phyloP scores from a whole-genome alignment of 257 asterid genomes.

The Nicotiana paniculata region DNA sequence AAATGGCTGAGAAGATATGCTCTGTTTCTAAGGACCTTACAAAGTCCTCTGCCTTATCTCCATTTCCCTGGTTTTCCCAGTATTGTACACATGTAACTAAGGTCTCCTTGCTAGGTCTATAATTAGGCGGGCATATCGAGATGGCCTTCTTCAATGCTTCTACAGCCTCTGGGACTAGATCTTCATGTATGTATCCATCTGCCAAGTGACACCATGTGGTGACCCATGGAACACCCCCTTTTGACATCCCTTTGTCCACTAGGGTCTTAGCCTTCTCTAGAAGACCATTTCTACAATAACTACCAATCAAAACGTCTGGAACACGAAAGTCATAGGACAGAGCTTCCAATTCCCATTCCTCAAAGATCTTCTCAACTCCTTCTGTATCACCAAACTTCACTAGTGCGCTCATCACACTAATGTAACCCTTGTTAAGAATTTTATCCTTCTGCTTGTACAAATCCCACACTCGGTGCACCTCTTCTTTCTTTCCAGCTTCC shows the following conservation, averaged over 20 bases:
- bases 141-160: slow-evolving; percentile 60
- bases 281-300: slow-evolving; percentile 43
- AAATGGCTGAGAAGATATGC: slow-evolving; percentile 14
- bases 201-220: slow-evolving; percentile 59
- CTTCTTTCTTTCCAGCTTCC: slow-evolving; percentile 47
- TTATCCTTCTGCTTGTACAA: slow-evolving; percentile 26
- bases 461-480: slow-evolving; percentile 41
- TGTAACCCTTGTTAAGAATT: slow-evolving; percentile 41
- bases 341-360: slow-evolving; percentile 55
- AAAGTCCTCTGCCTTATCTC: slow-evolving; percentile 37
- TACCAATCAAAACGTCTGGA: slow-evolving; percentile 47
- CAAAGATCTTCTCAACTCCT: slow-evolving; percentile 47
- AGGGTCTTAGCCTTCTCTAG: slow-evolving; percentile 51
- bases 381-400: slow-evolving; percentile 41
- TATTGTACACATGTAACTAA: slow-evolving; percentile 37
- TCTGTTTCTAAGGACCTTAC: slow-evolving; percentile 18
- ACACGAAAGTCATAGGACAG: slow-evolving; percentile 45
- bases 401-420: slow-evolving; percentile 50
- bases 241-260: slow-evolving; percentile 22
- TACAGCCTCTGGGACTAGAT: slow-evolving; percentile 29
- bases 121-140: slow-evolving; percentile 29
- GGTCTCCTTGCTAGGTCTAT: slow-evolving; percentile 26
- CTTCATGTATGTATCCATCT: slow-evolving; percentile 34
- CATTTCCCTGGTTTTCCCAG: slow-evolving; percentile 30
- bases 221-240: slow-evolving; percentile 42